Base-by-base conservation (phyloP, 495 filamentous ascomycete genomes). In the Penicillium flavigenum region DNA sequence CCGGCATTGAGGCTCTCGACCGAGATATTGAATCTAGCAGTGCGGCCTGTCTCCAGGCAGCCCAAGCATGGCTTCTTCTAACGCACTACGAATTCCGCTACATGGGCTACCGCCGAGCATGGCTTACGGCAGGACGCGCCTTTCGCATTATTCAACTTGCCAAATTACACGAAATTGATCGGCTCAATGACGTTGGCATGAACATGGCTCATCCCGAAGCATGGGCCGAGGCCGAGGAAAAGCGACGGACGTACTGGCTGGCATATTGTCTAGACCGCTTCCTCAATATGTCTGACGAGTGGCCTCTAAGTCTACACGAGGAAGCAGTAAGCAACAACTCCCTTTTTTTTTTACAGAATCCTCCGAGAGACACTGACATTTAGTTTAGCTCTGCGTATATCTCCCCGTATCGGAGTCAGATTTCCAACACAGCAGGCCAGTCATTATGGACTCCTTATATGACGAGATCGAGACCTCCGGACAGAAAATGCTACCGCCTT, bases 181-280 rank as follows among this genome's bases (percentile, higher is more conserved):
- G 63, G 0, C 24, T 32, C n/a, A 32, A 53, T 20, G 38, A 43
- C 1, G 6, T 44, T 20, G 20, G 10, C 22, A 3, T 53, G 2
- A 53, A 36, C 52, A 58, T 63, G 32, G 55, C 59, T 20, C 51
- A 56, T 10, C 54, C 62, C 19, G 59, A 65, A 24, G 58, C 67
- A 29, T 70, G 65, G 64, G 62, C 66, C 1, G 67, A 68, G 24
- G 47, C 67, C 1, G 82, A 85, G 54, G 80, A 83, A 56, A 73
- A 75, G 56, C 63, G 81, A 39, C 70, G 81, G 34, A 77, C 77
- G 0, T 83, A 84, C 50, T 85, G 82, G 82, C 69, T 83, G 45
- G 80, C 81, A 0, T 84, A 81, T 47, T 76, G 71, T 26, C 70
- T 85, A 11, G 82, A 85, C 61, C 72, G 77, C 0, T 75, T 83